phyloP scores from a whole-genome alignment of 371 early-diverging fungal species.

The Actinomucor elegans region DNA sequence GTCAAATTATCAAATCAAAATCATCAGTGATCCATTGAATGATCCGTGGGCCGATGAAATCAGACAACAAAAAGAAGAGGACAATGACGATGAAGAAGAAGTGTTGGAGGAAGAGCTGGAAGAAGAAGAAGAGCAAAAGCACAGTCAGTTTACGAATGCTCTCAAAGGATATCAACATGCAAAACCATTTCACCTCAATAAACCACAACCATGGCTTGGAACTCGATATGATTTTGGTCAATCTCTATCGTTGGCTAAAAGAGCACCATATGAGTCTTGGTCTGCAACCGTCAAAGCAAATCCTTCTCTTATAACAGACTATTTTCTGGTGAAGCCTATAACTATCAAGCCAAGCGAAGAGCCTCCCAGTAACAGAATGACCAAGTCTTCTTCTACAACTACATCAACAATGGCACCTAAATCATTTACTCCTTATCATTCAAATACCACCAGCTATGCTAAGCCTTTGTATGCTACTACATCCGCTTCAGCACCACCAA shows the following conservation, averaged over 20 bases:
- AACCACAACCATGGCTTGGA: conserved; percentile 20
- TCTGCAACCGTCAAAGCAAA: conserved; percentile 2
- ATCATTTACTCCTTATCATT: no score
- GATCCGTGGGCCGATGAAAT: conserved; percentile 9
- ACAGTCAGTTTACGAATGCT: conserved; percentile 22
- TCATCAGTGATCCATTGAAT: conserved; percentile 29
- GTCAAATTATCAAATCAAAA: conserved; percentile 47
- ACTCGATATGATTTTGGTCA: conserved; percentile 35
- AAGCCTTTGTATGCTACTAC: neutral
- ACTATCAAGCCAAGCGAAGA: neutral
- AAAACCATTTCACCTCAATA: conserved; percentile 20
- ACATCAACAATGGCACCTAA: neutral
- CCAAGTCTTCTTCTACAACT: neutral
- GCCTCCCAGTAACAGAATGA: neutral
- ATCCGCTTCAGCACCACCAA: conserved; percentile 9
- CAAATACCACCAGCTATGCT: no score
- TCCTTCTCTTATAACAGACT: neutral
- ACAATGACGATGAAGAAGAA: conserved; percentile 14
- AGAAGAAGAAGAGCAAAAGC: conserved; percentile 15
- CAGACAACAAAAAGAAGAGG: neutral
- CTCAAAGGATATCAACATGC: conserved; percentile 27
- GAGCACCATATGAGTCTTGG: conserved; percentile 10
- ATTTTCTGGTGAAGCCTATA: conserved; percentile 6
- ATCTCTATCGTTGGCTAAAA: conserved; percentile 27
- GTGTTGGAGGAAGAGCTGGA: conserved; percentile 1